These are phyloP conservation scores for Monotropa hypopitys DNA, from an alignment of 179 eudicot species.

Conservation along the genomic window DNA sequence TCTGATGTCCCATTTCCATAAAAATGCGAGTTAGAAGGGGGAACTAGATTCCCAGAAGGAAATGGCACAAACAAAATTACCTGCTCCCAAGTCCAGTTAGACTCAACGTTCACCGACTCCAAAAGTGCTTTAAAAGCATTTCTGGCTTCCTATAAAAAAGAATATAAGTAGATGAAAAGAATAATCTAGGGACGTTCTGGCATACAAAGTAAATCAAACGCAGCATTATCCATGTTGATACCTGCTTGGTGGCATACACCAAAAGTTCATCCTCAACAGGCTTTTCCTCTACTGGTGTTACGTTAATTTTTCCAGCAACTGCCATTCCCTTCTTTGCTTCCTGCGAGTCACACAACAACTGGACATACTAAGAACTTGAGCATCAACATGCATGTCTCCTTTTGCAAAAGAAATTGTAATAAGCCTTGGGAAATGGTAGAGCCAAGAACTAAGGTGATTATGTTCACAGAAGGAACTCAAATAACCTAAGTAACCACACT, in stretches of 20 bases:
- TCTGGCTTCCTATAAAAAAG: constrained; percentile 64
- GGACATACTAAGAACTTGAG: background rate
- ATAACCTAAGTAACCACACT: background rate
- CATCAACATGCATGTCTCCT: background rate
- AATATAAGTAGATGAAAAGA: background rate
- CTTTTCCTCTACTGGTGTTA: constrained; percentile 48
- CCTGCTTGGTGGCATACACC: constrained; percentile 81
- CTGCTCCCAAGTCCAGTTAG: constrained; percentile 99
- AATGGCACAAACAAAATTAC: constrained; percentile 18
- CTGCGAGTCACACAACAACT: constrained; percentile 21
- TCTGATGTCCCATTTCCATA: constrained; percentile 32
- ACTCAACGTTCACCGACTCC: constrained; percentile 81
- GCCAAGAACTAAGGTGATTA: background rate
- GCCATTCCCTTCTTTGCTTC: constrained; percentile 68
- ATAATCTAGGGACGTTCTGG: background rate
- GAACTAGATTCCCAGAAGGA: constrained; percentile 1
- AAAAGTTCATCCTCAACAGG: constrained; percentile 59
- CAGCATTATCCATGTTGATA: constrained; percentile 10
- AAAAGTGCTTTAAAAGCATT: constrained; percentile 73
- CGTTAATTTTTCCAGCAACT: constrained; percentile 47
- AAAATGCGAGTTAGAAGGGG: constrained; percentile 4
- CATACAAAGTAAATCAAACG: background rate
- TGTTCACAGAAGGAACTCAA: background rate
- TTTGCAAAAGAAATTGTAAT: background rate
- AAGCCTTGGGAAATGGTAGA: background rate